These are phyloP conservation scores for Physcomitrellopsis africana DNA, from an alignment of 225 moss, liverwort and hornwort species.

Conservation along the genomic window DNA sequence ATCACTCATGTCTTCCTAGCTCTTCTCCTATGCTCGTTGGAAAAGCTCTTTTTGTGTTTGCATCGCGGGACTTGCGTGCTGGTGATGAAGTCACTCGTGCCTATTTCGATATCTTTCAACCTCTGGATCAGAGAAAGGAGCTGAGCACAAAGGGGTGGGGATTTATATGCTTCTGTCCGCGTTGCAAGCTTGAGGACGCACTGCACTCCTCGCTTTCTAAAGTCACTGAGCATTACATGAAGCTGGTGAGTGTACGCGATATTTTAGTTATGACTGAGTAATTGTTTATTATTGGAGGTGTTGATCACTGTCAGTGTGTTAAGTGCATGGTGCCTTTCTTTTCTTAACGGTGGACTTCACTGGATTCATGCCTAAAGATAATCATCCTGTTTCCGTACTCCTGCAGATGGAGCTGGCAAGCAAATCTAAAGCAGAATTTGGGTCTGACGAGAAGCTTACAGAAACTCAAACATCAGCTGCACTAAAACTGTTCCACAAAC, in stretches of 20 bases:
- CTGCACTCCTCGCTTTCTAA: conserved; percentile 44
- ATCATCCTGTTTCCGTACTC: neutral
- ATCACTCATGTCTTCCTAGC: conserved; percentile 91
- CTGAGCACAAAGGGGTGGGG: conserved; percentile 75
- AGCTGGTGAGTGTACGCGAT: conserved; percentile 44
- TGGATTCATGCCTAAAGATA: neutral
- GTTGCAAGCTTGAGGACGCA: conserved; percentile 77
- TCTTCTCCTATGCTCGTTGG: conserved; percentile 74
- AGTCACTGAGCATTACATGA: conserved; percentile 56
- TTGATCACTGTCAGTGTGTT: neutral
- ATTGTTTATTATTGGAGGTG: neutral
- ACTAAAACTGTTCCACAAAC: conserved; percentile 47
- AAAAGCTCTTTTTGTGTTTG: conserved; percentile 76
- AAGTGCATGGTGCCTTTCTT: neutral
- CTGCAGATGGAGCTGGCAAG: conserved; percentile 56
- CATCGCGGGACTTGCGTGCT: conserved; percentile 70
- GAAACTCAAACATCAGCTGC: conserved; percentile 48
- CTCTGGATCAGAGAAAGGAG: conserved; percentile 75
- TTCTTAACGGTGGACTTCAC: neutral
- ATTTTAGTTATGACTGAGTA: too few species aligned
- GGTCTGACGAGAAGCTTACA: conserved; percentile 40
- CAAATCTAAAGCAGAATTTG: conserved; percentile 48
- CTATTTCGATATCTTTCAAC: conserved; percentile 91
- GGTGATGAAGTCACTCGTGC: conserved; percentile 84
- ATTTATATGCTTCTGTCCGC: conserved; percentile 73